Base-by-base conservation (phyloP, 106 monocot species). In the Dioscorea dumetorum region DNA sequence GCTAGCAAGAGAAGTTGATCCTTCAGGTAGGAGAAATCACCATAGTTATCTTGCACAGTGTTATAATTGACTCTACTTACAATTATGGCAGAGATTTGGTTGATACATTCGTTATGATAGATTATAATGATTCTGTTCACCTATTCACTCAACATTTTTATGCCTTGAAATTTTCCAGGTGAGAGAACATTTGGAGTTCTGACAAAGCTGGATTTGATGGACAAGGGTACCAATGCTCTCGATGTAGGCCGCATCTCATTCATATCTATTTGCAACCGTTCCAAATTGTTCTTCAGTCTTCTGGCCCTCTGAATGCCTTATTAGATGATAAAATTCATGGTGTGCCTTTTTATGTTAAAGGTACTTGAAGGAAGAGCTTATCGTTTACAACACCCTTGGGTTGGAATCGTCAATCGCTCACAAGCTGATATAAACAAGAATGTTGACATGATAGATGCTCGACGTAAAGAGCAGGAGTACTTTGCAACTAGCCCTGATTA, bases 381-480 rank as follows among this genome's bases (percentile, higher is more conserved):
- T 60, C 83, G 92, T 21, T 72, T 97, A 49, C 97, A 89, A 35
- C 97, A 97, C 74, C 97, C 92, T 68, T 97, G 97, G 97, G 97
- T 97, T 68, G 97, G 97, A 79, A 81, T 97, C 78, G 97, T 97
- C 10, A 97, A 97, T 61, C 91, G 97, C 33, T 97, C 97, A 63
- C 97, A 97, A 80, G 92, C 97, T 72, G 97, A 97, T 77, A 97
- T 97, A 32, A 97, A 97, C 66, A 97, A 89, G 81, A 97, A 87
- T 78, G 83, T 92, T 67, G 92, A 97, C 60, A 97, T 97, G 97
- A 88, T 97, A 63, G 78, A 70, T 72, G 97, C 97, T 67, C 75
- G 97, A 54, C 77, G 86, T n/a, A 97, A 92, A 67, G 97, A 97
- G 69, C 73, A 78, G 57, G 97, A 97, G 59, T 97, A 97, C 68